These are phyloP conservation scores for Skeletonema potamos DNA, from an alignment of 108 stramenopile species.

Conservation along the genomic window DNA sequence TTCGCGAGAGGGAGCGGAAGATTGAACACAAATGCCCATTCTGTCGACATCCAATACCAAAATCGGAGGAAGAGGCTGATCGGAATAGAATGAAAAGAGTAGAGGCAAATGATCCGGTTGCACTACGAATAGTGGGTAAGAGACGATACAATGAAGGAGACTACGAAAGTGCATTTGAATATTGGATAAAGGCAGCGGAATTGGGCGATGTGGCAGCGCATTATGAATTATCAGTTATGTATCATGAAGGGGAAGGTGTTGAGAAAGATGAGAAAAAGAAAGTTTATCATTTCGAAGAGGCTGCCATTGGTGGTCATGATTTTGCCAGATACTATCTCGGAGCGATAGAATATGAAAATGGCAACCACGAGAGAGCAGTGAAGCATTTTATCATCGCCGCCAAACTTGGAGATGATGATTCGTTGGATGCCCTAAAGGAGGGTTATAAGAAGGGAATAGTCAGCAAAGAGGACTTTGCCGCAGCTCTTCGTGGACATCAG, in stretches of 20 bases:
- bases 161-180: background rate
- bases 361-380: background rate
- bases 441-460: too few relatives aligned
- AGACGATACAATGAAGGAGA: background rate
- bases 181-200: background rate
- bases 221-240: background rate
- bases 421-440: too few relatives aligned
- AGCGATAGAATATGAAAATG: background rate
- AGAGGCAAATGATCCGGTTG: background rate
- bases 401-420: too few relatives aligned
- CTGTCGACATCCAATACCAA: background rate
- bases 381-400: slow-evolving; percentile 2
- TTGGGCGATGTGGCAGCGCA: background rate
- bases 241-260: background rate
- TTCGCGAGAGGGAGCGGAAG: background rate
- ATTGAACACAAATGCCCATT: background rate
- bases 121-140: background rate
- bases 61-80: background rate
- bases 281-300: background rate
- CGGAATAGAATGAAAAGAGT: background rate
- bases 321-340: background rate
- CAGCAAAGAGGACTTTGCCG: too few relatives aligned
- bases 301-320: background rate
- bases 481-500: too few relatives aligned
- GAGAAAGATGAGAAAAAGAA: background rate